Percentiles rank a stretch among this genome's conserved stretches.
These are phyloP conservation scores for Chalciporus sp. DNA, from an alignment of 1,284 basidiomycete genomes.

Conservation along the genomic window DNA sequence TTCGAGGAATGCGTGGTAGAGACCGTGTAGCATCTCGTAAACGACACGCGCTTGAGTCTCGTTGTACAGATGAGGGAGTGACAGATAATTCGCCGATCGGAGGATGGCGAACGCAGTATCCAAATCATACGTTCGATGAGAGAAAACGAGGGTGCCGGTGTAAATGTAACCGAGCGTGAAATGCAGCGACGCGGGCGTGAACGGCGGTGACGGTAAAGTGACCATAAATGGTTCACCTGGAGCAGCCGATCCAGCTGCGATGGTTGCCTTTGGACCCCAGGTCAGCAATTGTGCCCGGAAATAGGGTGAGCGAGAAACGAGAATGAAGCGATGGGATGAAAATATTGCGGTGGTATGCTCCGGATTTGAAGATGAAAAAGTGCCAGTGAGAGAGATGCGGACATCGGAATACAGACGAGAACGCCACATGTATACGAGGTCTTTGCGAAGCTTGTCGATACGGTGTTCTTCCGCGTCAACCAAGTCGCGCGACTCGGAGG, in stretches of 20 bases:
- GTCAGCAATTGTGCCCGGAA: constrained; percentile 74
- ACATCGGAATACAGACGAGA: constrained; percentile 91
- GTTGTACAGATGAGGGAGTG: constrained; percentile 71
- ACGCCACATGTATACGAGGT: constrained; percentile 95
- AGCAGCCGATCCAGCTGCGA: constrained; percentile 24
- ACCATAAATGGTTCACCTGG: constrained; percentile 56
- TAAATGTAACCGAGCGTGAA: constrained; percentile 95
- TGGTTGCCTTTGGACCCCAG: constrained; percentile 46
- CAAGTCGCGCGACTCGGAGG: constrained; percentile 49
- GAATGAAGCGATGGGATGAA: constrained; percentile 90
- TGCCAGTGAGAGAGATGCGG: constrained; percentile 73
- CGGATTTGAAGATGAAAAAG: constrained; percentile 60
- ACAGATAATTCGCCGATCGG: constrained; percentile 82
- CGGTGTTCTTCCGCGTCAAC: constrained; percentile 62
- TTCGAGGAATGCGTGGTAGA: constrained; percentile 80
- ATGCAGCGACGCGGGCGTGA: constrained; percentile 92
- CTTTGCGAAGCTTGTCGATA: constrained; percentile 87
- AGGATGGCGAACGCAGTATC: constrained; percentile 90
- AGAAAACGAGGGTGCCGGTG: constrained; percentile 91
- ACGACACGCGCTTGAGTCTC: constrained; percentile 84
- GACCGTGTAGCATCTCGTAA: constrained; percentile 86
- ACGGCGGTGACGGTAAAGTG: constrained; percentile 87
- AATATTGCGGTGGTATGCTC: constrained; percentile 80
- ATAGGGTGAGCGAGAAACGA: constrained; percentile 87
- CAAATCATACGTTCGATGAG: constrained; percentile 91